A percentile compares a stretch with the other conserved stretches of the same genome.
phyloP scores from a whole-genome alignment of 1,284 basidiomycete genomes.

The Xerocomus amazonicus region DNA sequence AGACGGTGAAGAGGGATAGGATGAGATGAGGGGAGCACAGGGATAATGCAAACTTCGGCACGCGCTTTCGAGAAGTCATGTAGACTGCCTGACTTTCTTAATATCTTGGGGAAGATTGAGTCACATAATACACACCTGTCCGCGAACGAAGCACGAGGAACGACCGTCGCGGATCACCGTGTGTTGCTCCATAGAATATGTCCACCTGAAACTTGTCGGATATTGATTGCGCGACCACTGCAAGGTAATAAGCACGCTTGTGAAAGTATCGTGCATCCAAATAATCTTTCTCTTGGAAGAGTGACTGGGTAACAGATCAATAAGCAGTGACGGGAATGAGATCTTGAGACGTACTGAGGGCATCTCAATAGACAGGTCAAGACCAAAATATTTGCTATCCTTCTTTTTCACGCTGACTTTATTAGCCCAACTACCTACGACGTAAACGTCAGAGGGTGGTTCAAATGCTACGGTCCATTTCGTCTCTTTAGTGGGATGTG shows the following conservation, averaged over 20 bases:
- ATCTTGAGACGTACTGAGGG: conserved; percentile 62
- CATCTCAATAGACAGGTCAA: conserved; percentile 88
- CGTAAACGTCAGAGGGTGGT: conserved; percentile 58
- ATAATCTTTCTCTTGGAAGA: conserved; percentile 96
- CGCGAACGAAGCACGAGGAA: conserved; percentile 60
- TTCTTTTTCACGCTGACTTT: conserved; percentile 63
- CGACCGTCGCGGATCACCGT: conserved; percentile 66
- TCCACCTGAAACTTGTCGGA: conserved; percentile 50
- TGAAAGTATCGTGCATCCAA: conserved; percentile 89
- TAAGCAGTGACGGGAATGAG: background rate
- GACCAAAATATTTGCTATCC: conserved; percentile 60
- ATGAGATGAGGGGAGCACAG: conserved; percentile 54
- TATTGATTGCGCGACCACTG: conserved; percentile 72
- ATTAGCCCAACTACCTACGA: conserved; percentile 77
- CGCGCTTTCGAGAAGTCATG: conserved; percentile 69
- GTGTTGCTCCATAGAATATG: conserved; percentile 56
- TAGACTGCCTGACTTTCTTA: conserved; percentile 42
- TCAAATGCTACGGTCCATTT: conserved; percentile 78
- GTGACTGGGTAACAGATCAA: conserved; percentile 38
- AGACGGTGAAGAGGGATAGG: conserved; percentile 67
- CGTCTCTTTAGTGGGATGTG: conserved; percentile 64
- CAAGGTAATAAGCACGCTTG: conserved; percentile 90
- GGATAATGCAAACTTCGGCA: conserved; percentile 71
- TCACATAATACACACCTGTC: conserved; percentile 42
- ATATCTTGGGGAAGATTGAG: conserved; percentile 17